Evolutionary conservation across 495 filamentous ascomycete species (phyloP).

Genomic region (Pyronema domesticum): DNA sequence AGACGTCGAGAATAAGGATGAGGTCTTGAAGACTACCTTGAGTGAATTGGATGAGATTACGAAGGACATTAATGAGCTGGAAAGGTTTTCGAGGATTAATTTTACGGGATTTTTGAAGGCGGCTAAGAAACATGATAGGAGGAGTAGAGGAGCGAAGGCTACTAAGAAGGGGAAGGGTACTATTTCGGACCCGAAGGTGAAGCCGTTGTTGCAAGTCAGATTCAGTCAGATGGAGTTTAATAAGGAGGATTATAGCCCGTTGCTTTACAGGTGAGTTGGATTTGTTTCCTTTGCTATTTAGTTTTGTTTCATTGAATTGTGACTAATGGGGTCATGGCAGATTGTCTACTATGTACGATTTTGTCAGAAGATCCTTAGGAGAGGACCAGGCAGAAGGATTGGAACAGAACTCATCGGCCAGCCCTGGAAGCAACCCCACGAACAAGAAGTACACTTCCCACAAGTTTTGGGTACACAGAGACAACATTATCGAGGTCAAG

Average conservation of each 20-base stretch:
- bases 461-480: slow-evolving; percentile 95
- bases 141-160: slow-evolving; percentile 38
- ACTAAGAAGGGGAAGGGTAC: slow-evolving; percentile 20
- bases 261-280: slow-evolving; percentile 47
- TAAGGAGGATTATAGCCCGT: slow-evolving; percentile 79
- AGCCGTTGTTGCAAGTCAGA: slow-evolving; percentile 75
- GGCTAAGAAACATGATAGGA: slow-evolving; percentile 94
- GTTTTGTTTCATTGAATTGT: neutral
- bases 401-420: slow-evolving; percentile 5
- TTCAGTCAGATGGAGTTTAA: slow-evolving; percentile 80
- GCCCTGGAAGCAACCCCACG: slow-evolving; percentile 11
- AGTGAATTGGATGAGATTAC: slow-evolving; percentile 70
- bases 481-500: slow-evolving; percentile 91
- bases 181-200: slow-evolving; percentile 54
- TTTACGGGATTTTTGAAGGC: slow-evolving; percentile 97
- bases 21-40: slow-evolving; percentile 48
- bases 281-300: neutral
- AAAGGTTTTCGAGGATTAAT: slow-evolving; percentile 89
- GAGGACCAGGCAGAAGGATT: slow-evolving; percentile 24
- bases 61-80: slow-evolving; percentile 77
- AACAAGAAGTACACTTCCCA: slow-evolving; percentile 52
- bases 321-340: slow-evolving; percentile 17
- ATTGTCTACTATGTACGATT: slow-evolving; percentile 87
- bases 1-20: slow-evolving; percentile 30
- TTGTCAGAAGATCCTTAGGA: slow-evolving; percentile 67